A percentile compares a stretch with the other conserved stretches of the same genome.
These are phyloP conservation scores for Candida patagonica DNA, from an alignment of 805 yeast genomes.

Conservation along the genomic window DNA sequence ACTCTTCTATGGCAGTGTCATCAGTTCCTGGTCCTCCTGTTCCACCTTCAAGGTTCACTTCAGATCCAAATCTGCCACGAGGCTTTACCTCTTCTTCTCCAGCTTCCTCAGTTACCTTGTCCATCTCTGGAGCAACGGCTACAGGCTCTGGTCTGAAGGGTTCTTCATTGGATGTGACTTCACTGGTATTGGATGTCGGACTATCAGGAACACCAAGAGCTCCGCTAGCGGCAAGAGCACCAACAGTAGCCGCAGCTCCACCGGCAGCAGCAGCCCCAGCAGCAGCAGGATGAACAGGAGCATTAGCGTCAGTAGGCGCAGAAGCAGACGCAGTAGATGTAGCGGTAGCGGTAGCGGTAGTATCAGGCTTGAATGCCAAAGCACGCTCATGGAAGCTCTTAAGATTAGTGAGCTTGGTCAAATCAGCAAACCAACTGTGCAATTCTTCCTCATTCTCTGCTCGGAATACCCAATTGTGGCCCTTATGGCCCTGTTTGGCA, in stretches of 20 bases:
- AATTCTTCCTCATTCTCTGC: slow-evolving; percentile 73
- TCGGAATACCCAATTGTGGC: slow-evolving; percentile 92
- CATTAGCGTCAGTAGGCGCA: slow-evolving; percentile 9
- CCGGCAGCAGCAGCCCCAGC: slow-evolving; percentile 1
- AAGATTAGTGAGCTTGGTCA: slow-evolving; percentile 56
- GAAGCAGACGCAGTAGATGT: slow-evolving; percentile 7
- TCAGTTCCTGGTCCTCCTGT: slow-evolving; percentile 7
- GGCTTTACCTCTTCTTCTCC: slow-evolving; percentile 3
- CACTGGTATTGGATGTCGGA: slow-evolving; percentile 19
- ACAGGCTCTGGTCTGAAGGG: too few relatives aligned
- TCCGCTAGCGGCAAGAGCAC: not conserved
- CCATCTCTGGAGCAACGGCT: slow-evolving; percentile 5
- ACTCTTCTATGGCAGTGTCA: slow-evolving; percentile 5
- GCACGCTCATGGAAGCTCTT: slow-evolving; percentile 40
- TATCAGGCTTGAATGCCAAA: not conserved
- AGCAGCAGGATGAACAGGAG: slow-evolving; percentile 3
- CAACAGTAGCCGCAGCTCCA: not conserved
- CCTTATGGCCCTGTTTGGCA: slow-evolving; percentile 66
- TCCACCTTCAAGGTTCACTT: slow-evolving; percentile 15
- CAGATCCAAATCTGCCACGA: slow-evolving; percentile 19
- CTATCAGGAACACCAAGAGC: slow-evolving; percentile 10
- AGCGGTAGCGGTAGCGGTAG: slow-evolving; percentile 3
- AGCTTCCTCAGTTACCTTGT: slow-evolving; percentile 1
- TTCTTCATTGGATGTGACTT: slow-evolving; percentile 20
- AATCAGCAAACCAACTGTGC: slow-evolving; percentile 78